Evolutionary conservation across 306 rosid genomes (phyloP).

Genomic region (Luffa aegyptiaca): DNA sequence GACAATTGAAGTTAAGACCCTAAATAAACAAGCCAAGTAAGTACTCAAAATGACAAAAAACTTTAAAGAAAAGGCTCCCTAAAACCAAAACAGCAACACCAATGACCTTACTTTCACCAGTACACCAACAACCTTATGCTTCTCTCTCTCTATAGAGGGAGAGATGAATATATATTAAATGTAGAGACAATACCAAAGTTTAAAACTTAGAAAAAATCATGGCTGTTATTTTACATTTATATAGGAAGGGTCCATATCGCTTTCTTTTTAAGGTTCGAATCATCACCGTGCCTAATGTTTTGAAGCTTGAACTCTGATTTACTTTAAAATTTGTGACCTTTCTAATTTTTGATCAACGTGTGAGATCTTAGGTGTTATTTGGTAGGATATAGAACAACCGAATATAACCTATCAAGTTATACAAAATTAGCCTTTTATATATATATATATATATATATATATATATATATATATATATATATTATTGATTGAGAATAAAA

Average conservation of each 20-base stretch:
- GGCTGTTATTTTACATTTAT: not conserved
- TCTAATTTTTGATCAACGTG: no score
- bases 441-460: no score
- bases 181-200: not conserved
- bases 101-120: not conserved
- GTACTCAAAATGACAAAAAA: not conserved
- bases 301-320: no score
- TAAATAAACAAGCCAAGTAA: not conserved
- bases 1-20: not conserved
- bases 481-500: no score
- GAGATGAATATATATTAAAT: not conserved
- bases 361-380: no score
- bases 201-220: not conserved
- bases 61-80: constrained; percentile 5
- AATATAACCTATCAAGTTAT: no score
- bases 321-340: no score
- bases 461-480: no score
- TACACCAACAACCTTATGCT: not conserved
- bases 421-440: no score
- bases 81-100: not conserved
- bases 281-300: no score
- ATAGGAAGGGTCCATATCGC: not conserved
- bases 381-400: no score
- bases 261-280: not conserved
- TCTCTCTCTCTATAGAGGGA: not conserved